Evolutionary conservation across 2,329 filamentous ascomycete species (phyloP).

Genomic region (Aspergillus sp.): DNA sequence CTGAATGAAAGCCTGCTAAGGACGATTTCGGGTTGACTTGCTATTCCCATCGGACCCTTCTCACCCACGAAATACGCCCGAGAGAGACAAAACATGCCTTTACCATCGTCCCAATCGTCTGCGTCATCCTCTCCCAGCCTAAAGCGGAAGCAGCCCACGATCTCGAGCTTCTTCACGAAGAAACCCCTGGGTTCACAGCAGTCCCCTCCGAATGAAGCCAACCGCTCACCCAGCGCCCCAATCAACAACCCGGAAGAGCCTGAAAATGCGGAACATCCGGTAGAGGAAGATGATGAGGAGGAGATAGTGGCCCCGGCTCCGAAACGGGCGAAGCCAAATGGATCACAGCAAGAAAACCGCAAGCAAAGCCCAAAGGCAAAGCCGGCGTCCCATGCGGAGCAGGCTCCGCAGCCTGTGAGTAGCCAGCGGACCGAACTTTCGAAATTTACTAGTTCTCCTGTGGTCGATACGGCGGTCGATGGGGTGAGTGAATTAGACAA

Average conservation of each 20-base stretch:
- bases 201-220: conserved; percentile 11
- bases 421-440: conserved; percentile 58
- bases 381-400: conserved; percentile 2
- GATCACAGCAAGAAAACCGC: conserved; percentile 12
- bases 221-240: not conserved
- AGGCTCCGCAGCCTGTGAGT: conserved; percentile 34
- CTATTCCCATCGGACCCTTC: not conserved
- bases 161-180: conserved; percentile 81
- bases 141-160: conserved; percentile 62
- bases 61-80: not conserved
- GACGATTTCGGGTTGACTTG: not conserved
- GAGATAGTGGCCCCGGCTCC: conserved; percentile 40
- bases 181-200: conserved; percentile 40
- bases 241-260: not conserved
- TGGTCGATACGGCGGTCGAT: conserved; percentile 35
- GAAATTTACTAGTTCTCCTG: conserved; percentile 56
- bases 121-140: conserved; percentile 31
- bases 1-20: not conserved
- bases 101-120: conserved; percentile 34
- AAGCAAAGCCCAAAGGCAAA: conserved; percentile 3
- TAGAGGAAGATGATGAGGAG: conserved; percentile 39
- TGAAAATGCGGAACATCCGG: conserved; percentile 7
- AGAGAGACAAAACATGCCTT: conserved; percentile 27
- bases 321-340: conserved; percentile 40
- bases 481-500: conserved; percentile 36